These are phyloP conservation scores for Anthostomella pinea DNA, from an alignment of 2,329 filamentous ascomycete species.

Conservation along the genomic window DNA sequence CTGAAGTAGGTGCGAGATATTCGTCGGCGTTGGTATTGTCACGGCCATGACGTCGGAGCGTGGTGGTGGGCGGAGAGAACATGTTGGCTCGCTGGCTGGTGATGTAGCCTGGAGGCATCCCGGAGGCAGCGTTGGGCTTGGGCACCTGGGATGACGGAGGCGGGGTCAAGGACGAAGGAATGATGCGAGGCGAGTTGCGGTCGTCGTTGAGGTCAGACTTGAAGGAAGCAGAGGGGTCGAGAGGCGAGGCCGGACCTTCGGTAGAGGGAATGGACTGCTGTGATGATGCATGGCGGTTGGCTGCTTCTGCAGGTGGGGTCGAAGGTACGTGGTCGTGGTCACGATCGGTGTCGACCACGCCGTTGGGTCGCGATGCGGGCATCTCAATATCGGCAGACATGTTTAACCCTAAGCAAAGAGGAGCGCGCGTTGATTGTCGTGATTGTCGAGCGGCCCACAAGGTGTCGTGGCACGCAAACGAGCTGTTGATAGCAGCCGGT, in stretches of 20 bases:
- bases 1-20: conserved; percentile 45
- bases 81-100: conserved; percentile 47
- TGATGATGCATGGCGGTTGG: conserved; percentile 34
- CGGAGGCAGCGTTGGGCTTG: conserved; percentile 26
- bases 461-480: no score
- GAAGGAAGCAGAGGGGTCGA: conserved; percentile 48
- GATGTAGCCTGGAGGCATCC: conserved; percentile 31
- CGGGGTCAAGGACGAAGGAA: conserved; percentile 57
- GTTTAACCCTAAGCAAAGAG: no score
- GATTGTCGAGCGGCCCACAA: no score
- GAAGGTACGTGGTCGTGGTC: conserved; percentile 26
- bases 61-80: conserved; percentile 54
- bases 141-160: conserved; percentile 53
- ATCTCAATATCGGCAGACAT: conserved; percentile 38
- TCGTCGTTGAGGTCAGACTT: conserved; percentile 50
- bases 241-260: conserved; percentile 52
- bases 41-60: conserved; percentile 13
- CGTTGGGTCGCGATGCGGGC: conserved; percentile 33
- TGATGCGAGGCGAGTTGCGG: conserved; percentile 40
- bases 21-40: conserved; percentile 28
- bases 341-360: conserved; percentile 12
- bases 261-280: conserved; percentile 57
- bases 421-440: no score
- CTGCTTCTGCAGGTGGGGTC: conserved; percentile 21
- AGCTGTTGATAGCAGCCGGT: no score